Percentiles rank a stretch among this genome's conserved stretches.
These are phyloP conservation scores for Cichorium intybus DNA, from an alignment of 140 eudicot species.

Conservation along the genomic window DNA sequence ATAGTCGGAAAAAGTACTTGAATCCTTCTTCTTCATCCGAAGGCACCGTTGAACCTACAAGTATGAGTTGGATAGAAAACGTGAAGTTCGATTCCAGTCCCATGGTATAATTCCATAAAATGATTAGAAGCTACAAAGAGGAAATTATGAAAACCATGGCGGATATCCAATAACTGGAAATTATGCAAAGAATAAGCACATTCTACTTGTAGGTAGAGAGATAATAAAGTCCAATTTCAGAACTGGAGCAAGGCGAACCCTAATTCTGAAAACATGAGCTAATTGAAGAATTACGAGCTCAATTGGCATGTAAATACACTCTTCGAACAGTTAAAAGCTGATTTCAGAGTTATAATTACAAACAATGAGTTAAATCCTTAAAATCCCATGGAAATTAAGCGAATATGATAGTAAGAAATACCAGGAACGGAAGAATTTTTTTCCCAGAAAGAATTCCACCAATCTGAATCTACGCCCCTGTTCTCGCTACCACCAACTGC, in stretches of 20 bases:
- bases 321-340: neutral
- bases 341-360: constrained; percentile 4
- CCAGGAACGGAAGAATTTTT: constrained; percentile 60
- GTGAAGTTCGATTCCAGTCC: neutral
- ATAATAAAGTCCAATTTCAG: constrained; percentile 1
- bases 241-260: constrained; percentile 18
- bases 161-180: neutral
- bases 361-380: neutral
- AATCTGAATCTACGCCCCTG: constrained; percentile 71
- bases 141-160: neutral
- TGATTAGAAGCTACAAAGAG: neutral
- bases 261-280: neutral
- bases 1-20: constrained; percentile 79
- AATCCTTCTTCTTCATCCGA: constrained; percentile 81
- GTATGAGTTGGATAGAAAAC: neutral
- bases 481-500: constrained; percentile 41
- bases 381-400: neutral
- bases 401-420: constrained; percentile 1
- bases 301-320: neutral
- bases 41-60: constrained; percentile 55
- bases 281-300: constrained; percentile 5
- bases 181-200: neutral
- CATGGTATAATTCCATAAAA: neutral
- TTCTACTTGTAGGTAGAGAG: neutral
- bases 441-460: constrained; percentile 89